Base-by-base conservation (phyloP, 768 basidiomycete species). In the Guyanaporus albipodus region DNA sequence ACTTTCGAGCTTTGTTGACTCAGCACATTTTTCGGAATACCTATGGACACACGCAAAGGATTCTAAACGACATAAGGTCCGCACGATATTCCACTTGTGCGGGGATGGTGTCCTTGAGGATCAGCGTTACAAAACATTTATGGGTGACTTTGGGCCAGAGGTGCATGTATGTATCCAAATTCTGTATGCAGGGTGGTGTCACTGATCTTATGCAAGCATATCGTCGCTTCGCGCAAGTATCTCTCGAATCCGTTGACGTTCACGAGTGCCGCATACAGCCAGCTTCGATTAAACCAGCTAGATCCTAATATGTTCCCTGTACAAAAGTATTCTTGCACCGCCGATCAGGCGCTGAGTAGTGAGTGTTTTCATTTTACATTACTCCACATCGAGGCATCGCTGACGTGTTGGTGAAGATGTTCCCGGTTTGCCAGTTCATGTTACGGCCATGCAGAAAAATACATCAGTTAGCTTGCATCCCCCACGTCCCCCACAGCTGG, bases 291-390 rank as follows among this genome's bases (percentile, higher is more conserved):
- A 14, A 79, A 79, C 54, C 71, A 82, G 48, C 70, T 95, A 21
- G 90, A 95, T 55, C 52, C 74, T 1, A 64, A 76, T 2, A 77
- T 93, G 56, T 97, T 96, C 70, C 79, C 78, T 0, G 58, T 85
- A 12, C 87, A 85, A 0, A 69, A 80, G 47, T 80, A 76, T 58
- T 69, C 68, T 0, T 60, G 77, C 33, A 58, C 62, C 0, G 63
- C 80, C 10, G 55, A 63, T 32, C 73, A 67, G 44, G 56, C 66
- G 15, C 54, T 86, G 29, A 60, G 45, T 14, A 32, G 73, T 70
- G 39, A 14, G 64, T 54, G n/a, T 51, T 15, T 24, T 12, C 18
- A 31, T 19, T 14, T 4, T n/a, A 19, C 17, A 15, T n/a, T 32
- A 46, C 24, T n/a, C 37, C 6, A 6, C 11, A 38, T 28, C 15